Conservation (phyloP, 139 green algal genomes). For the Gonium pectorale region DNA sequence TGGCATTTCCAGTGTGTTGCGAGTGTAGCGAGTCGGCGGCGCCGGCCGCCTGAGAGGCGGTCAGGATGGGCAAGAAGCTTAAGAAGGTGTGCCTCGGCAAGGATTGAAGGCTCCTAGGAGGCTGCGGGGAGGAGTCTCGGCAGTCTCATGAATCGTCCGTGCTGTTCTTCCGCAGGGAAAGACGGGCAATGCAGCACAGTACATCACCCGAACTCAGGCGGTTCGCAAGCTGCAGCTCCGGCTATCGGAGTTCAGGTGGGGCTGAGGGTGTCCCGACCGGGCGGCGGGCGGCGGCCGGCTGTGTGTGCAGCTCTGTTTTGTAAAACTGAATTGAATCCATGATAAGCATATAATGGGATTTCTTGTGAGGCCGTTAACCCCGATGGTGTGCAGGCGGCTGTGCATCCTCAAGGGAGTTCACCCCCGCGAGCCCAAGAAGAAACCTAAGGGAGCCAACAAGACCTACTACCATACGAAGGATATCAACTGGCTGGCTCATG, state of each 20-base stretch:
- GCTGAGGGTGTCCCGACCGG: not conserved
- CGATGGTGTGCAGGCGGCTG: slow-evolving; percentile 79
- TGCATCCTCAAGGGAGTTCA: slow-evolving; percentile 99
- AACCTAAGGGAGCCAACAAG: slow-evolving; percentile 93
- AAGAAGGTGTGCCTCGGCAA: slow-evolving; percentile 14
- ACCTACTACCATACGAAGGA: slow-evolving; percentile 99
- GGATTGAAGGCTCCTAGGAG: not conserved
- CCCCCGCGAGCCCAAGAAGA: slow-evolving; percentile 97
- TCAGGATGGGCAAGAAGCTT: slow-evolving; percentile 37
- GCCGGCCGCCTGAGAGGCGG: not conserved
- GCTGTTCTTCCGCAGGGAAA: slow-evolving; percentile 54
- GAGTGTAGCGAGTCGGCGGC: slow-evolving; percentile 1
- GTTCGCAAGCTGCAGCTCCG: slow-evolving; percentile 97
- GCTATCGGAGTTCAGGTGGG: slow-evolving; percentile 93
- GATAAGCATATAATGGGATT: no score
- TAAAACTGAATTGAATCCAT: no score
- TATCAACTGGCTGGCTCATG: slow-evolving; percentile 95
- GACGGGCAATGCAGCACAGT: slow-evolving; percentile 84
- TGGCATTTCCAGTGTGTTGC: not conserved
- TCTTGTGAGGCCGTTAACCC: not conserved
- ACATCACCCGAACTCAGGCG: slow-evolving; percentile 95
- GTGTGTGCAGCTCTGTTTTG: no score
- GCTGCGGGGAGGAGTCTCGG: not conserved
- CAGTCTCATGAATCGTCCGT: not conserved
- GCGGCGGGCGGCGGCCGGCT: no score